phyloP scores from a whole-genome alignment of 345 rosid species.

The Brassica cretica region DNA sequence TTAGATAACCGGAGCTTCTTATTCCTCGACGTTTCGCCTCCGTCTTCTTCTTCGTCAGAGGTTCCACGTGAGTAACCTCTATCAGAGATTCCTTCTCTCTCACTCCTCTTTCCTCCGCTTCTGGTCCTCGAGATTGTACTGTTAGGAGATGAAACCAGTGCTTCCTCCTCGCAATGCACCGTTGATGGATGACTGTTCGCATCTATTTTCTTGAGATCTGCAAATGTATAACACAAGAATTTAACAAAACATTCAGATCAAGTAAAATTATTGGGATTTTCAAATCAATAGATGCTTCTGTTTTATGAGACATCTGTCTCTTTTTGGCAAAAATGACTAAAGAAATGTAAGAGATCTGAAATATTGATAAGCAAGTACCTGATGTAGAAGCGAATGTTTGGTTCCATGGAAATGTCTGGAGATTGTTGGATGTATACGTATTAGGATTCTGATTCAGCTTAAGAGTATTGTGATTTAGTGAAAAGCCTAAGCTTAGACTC shows the following conservation, averaged over 20 bases:
- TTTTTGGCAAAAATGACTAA: too few relatives aligned
- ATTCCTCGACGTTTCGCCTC: slow-evolving; percentile 81
- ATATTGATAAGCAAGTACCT: too few relatives aligned
- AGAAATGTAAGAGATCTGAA: too few relatives aligned
- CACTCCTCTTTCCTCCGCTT: slow-evolving; percentile 91
- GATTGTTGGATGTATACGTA: slow-evolving; percentile 39
- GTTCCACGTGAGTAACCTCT: slow-evolving; percentile 69
- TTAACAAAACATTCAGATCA: too few relatives aligned
- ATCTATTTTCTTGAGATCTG: slow-evolving; percentile 87
- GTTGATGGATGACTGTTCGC: slow-evolving; percentile 72
- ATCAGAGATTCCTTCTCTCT: slow-evolving; percentile 60
- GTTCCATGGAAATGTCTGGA: slow-evolving; percentile 34
- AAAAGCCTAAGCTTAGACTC: slow-evolving; percentile 69
- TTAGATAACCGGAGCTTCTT: slow-evolving; percentile 87
- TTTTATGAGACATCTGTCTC: too few relatives aligned
- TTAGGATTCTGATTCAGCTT: slow-evolving; percentile 40
- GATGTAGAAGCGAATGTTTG: too few relatives aligned
- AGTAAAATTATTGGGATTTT: too few relatives aligned
- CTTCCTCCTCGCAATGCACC: slow-evolving; percentile 71
- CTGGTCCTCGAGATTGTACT: slow-evolving; percentile 82
- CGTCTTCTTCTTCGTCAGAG: slow-evolving; percentile 89
- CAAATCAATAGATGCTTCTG: too few relatives aligned
- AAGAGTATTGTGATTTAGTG: slow-evolving; percentile 42
- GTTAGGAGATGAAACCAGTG: slow-evolving; percentile 86
- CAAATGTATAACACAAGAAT: background rate